Percentiles rank a stretch among this genome's conserved stretches.
These are phyloP conservation scores for Aspergillus incahuasiensis DNA, from an alignment of 495 filamentous ascomycete genomes.

Conservation along the genomic window DNA sequence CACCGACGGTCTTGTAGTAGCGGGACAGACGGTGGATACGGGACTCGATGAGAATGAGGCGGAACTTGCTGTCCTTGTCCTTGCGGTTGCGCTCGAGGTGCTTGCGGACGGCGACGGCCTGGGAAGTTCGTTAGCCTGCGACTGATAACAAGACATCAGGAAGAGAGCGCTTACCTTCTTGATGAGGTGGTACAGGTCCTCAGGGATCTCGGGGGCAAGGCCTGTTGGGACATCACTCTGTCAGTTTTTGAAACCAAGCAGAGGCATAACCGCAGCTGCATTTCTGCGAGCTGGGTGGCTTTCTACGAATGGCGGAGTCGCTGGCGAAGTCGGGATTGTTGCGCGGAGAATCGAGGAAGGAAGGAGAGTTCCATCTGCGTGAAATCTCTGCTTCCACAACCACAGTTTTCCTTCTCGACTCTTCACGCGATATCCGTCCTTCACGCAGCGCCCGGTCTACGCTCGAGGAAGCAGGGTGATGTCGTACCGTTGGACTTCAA, in stretches of 20 bases:
- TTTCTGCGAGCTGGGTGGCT: conserved; percentile 3
- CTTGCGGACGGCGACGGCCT: conserved; percentile 99
- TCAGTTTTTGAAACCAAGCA: conserved; percentile 92
- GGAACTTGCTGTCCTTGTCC: conserved; percentile 99
- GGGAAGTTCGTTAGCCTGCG: not conserved
- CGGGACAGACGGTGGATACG: conserved; percentile 97
- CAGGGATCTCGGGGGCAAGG: conserved; percentile 94
- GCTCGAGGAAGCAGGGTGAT: conserved; percentile 16
- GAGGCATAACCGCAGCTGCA: conserved; percentile 57
- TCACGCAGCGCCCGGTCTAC: conserved; percentile 9
- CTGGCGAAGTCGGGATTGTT: not conserved
- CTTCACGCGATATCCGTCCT: not conserved
- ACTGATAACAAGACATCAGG: not conserved
- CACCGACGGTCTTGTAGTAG: conserved; percentile 98
- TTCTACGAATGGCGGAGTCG: not conserved
- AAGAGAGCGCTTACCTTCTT: conserved; percentile 71
- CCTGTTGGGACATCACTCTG: conserved; percentile 89
- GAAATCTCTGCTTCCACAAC: not conserved
- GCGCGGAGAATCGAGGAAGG: not conserved
- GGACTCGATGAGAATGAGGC: conserved; percentile 99
- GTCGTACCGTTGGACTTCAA: conserved; percentile 88
- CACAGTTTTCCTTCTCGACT: no score
- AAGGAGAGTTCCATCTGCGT: not conserved
- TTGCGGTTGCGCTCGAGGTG: conserved; percentile 99
- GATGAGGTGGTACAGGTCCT: conserved; percentile 98